Evolutionary conservation across 441 rosid genomes (phyloP).

Genomic region (Omphalea diandra): DNA sequence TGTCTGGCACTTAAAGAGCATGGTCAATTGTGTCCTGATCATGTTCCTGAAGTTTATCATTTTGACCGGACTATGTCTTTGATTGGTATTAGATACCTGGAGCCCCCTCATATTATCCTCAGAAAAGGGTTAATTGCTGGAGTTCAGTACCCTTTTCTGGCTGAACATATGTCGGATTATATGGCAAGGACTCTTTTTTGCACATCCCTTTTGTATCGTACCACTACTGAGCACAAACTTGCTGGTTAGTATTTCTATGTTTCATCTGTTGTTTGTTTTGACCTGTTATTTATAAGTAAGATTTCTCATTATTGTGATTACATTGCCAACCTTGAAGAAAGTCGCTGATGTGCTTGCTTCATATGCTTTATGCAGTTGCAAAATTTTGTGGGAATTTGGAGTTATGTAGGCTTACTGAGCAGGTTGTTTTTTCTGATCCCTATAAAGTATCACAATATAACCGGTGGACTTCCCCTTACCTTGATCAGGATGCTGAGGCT

Average conservation of each 20-base stretch:
- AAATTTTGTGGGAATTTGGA: slow-evolving; percentile 91
- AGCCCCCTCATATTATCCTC: slow-evolving; percentile 83
- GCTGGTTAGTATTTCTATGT: slow-evolving; percentile 47
- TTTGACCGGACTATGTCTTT: too few species aligned
- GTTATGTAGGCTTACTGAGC: slow-evolving; percentile 85
- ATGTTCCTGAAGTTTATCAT: slow-evolving; percentile 88
- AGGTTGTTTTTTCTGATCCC: slow-evolving; percentile 89
- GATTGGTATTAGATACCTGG: slow-evolving; percentile 86
- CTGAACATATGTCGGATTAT: slow-evolving; percentile 68
- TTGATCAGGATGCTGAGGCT: slow-evolving; percentile 76
- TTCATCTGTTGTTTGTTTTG: background rate
- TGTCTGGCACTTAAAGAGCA: slow-evolving; percentile 57
- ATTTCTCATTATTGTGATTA: background rate
- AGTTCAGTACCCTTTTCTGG: slow-evolving; percentile 60
- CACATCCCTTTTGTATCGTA: slow-evolving; percentile 66
- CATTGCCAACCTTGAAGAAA: background rate
- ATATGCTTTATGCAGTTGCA: slow-evolving; percentile 59
- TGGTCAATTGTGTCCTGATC: slow-evolving; percentile 57
- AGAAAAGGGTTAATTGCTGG: slow-evolving; percentile 90
- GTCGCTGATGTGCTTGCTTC: slow-evolving; percentile 14
- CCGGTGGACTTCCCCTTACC: slow-evolving; percentile 80
- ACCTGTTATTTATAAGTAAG: background rate
- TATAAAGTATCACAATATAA: slow-evolving; percentile 70
- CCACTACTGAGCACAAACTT: slow-evolving; percentile 75
- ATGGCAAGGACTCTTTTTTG: slow-evolving; percentile 79